phyloP scores from a whole-genome alignment of 2,329 filamentous ascomycete species.

The Coleophoma cylindrospora region DNA sequence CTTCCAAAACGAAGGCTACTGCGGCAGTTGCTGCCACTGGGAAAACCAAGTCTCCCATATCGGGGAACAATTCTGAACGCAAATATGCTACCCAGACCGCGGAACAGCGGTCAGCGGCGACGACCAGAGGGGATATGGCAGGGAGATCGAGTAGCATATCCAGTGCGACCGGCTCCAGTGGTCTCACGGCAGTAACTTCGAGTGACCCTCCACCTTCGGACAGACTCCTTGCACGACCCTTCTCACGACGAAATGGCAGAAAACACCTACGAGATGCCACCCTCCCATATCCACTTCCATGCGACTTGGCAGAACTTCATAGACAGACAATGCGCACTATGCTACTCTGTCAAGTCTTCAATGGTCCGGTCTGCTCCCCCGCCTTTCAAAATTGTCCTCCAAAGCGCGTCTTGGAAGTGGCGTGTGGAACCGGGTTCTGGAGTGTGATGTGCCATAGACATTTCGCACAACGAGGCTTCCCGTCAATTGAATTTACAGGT shows the following conservation, averaged over 20 bases:
- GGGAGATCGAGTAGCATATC: constrained; percentile 23
- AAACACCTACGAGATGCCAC: constrained; percentile 74
- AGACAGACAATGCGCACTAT: constrained; percentile 81
- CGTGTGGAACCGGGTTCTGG: constrained; percentile 87
- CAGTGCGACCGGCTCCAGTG: constrained; percentile 22
- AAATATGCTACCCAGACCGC: constrained; percentile 19
- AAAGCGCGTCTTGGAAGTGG: constrained; percentile 75
- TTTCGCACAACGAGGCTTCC: constrained; percentile 63
- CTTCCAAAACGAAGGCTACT: constrained; percentile 1
- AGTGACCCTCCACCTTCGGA: constrained; percentile 16
- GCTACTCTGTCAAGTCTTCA: constrained; percentile 75
- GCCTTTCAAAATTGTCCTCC: constrained; percentile 63
- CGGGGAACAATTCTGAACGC: not conserved
- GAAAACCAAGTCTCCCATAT: not conserved
- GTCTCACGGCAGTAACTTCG: constrained; percentile 20
- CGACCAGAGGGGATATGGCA: constrained; percentile 12
- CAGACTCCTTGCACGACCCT: constrained; percentile 39
- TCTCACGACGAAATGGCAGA: constrained; percentile 71
- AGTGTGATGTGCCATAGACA: constrained; percentile 82
- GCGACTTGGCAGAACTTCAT: constrained; percentile 82
- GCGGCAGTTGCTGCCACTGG: constrained; percentile 1
- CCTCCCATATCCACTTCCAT: constrained; percentile 77
- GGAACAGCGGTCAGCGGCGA: constrained; percentile 15
- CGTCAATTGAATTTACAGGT: constrained; percentile 72
- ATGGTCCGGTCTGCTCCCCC: constrained; percentile 72